Evolutionary conservation across 345 rosid species (phyloP).

Genomic region (Euphorbia lathyris): DNA sequence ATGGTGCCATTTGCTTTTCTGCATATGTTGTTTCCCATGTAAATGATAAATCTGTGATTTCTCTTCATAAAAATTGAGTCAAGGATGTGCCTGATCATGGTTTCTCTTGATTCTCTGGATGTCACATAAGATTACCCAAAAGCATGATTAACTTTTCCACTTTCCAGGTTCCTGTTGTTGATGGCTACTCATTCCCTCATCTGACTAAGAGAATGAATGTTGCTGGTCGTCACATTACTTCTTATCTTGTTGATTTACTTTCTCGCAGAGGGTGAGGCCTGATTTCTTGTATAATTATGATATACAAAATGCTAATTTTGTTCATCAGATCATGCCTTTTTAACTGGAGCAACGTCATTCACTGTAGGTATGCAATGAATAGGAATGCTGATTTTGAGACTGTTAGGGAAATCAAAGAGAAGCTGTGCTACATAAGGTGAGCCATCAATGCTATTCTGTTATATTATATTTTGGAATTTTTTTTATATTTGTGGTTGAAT

Average conservation of each 20-base stretch:
- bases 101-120: not conserved
- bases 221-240: constrained; percentile 96
- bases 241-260: constrained; percentile 93
- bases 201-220: constrained; percentile 98
- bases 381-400: constrained; percentile 91
- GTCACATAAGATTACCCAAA: constrained; percentile 10
- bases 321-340: constrained; percentile 12
- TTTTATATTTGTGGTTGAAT: constrained; percentile 8
- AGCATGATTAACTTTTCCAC: constrained; percentile 20
- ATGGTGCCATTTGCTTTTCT: not conserved
- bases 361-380: constrained; percentile 83
- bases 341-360: constrained; percentile 21
- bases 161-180: constrained; percentile 94
- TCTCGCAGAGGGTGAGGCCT: constrained; percentile 85
- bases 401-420: constrained; percentile 93
- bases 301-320: constrained; percentile 1
- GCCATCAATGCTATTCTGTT: constrained; percentile 11
- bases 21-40: not conserved
- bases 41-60: not conserved
- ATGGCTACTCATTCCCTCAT: constrained; percentile 97
- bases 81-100: not conserved
- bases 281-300: constrained; percentile 9
- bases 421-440: constrained; percentile 89
- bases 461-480: constrained; percentile 3
- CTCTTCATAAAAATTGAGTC: not conserved